Percentiles rank a stretch among this genome's conserved stretches.
Conservation (phyloP, 345 rosid genomes). For the Populus davidiana region DNA sequence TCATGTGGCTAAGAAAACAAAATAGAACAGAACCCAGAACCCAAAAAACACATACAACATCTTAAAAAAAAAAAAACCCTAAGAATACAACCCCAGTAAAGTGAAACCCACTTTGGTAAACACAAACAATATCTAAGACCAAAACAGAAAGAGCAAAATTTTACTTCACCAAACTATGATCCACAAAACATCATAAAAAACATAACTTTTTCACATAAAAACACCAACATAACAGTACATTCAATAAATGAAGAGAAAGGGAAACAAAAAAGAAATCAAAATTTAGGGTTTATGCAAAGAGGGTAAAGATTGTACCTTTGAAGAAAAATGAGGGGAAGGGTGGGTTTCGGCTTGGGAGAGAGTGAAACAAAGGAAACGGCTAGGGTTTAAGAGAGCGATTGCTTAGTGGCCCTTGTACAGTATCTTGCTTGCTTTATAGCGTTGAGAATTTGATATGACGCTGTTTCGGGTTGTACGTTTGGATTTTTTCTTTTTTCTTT, state of each 20-base stretch:
- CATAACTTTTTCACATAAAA: background rate
- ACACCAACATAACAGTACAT: background rate
- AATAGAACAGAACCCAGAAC: background rate
- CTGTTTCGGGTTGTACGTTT: background rate
- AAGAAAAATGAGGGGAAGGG: background rate
- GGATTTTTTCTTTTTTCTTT: background rate
- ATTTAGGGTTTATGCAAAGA: background rate
- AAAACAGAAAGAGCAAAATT: background rate
- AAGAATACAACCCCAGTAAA: background rate
- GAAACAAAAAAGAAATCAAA: background rate
- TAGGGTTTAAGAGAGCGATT: constrained; percentile 30
- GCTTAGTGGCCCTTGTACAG: background rate
- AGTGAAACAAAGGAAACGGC: constrained; percentile 16
- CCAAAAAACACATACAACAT: background rate
- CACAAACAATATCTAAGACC: too few species aligned
- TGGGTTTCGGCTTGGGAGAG: background rate
- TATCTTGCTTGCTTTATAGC: background rate
- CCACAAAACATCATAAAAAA: background rate
- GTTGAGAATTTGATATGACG: background rate
- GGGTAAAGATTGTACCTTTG: background rate
- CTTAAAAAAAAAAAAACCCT: background rate
- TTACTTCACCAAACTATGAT: background rate
- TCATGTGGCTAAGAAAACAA: background rate
- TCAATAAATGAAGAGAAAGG: background rate
- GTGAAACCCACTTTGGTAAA: too few species aligned